phyloP scores from a whole-genome alignment of 768 basidiomycete genomes.

The Chiua virens region DNA sequence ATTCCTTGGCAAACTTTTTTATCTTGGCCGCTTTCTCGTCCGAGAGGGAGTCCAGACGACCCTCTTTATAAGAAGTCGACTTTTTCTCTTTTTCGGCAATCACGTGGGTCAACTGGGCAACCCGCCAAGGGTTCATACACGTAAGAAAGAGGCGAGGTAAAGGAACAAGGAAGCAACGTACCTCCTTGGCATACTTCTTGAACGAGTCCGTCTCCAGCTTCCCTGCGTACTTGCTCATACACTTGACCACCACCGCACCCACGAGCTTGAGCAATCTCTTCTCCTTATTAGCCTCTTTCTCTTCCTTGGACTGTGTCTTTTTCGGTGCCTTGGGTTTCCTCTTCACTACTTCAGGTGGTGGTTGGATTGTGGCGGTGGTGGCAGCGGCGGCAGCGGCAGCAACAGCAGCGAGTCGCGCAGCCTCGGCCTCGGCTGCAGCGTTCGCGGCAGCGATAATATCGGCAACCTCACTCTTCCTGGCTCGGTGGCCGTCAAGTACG shows the following conservation, averaged over 20 bases:
- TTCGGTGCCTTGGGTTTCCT: slow-evolving; percentile 31
- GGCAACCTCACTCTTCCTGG: slow-evolving; percentile 33
- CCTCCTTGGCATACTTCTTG: slow-evolving; percentile 96
- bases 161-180: slow-evolving; percentile 33
- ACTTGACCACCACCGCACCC: slow-evolving; percentile 86
- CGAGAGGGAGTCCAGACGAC: slow-evolving; percentile 69
- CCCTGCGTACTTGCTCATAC: slow-evolving; percentile 86
- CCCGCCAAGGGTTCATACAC: not conserved
- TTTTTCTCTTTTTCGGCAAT: slow-evolving; percentile 97
- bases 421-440: slow-evolving; percentile 35
- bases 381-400: slow-evolving; percentile 1
- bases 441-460: slow-evolving; percentile 43
- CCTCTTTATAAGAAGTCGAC: slow-evolving; percentile 73
- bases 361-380: slow-evolving; percentile 5
- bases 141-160: slow-evolving; percentile 1
- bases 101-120: slow-evolving; percentile 70
- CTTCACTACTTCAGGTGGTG: slow-evolving; percentile 14
- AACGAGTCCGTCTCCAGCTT: slow-evolving; percentile 77
- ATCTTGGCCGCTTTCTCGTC: slow-evolving; percentile 89
- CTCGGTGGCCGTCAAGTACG: not conserved
- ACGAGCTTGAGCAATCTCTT: slow-evolving; percentile 82
- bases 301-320: slow-evolving; percentile 50
- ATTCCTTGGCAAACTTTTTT: slow-evolving; percentile 92
- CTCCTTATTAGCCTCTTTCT: slow-evolving; percentile 72
- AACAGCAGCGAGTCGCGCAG: slow-evolving; percentile 14